Conservation (phyloP, 2,329 filamentous ascomycete genomes). For the Nothomitra cinnamomea region DNA sequence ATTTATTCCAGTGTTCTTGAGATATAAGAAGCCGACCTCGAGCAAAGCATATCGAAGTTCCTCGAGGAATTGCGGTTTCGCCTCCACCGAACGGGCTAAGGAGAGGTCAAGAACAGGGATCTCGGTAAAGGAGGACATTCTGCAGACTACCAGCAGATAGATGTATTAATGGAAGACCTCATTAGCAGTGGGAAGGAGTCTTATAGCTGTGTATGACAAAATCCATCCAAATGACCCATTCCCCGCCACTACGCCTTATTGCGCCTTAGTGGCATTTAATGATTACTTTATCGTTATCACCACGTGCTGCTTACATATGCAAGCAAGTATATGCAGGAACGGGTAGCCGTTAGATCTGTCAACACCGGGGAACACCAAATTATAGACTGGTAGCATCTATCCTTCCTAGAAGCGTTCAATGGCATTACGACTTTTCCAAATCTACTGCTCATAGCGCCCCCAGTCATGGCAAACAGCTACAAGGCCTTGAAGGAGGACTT, state of each 20-base stretch:
- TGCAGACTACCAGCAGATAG: not conserved
- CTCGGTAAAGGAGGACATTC: conserved; percentile 43
- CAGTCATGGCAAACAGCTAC: conserved; percentile 39
- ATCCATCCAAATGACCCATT: too few relatives aligned
- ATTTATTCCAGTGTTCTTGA: conserved; percentile 61
- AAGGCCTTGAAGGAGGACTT: conserved; percentile 91
- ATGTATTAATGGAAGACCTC: not conserved
- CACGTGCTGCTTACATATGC: not conserved
- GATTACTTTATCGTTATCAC: not conserved
- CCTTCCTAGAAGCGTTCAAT: not conserved
- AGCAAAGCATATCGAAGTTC: conserved; percentile 60
- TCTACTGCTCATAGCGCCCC: too few relatives aligned
- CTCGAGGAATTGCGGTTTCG: conserved; percentile 55
- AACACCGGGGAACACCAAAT: too few relatives aligned
- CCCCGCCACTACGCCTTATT: too few relatives aligned
- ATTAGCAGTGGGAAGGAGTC: not conserved
- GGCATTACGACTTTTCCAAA: too few relatives aligned
- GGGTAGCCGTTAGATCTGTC: not conserved
- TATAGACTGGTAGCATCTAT: not conserved
- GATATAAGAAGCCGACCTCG: conserved; percentile 77
- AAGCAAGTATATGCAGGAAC: not conserved
- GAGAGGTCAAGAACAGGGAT: conserved; percentile 67
- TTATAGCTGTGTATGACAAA: too few relatives aligned
- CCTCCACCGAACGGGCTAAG: conserved; percentile 40
- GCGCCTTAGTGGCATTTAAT: too few relatives aligned